Conservation (phyloP, 495 filamentous ascomycete species). For the Rostrohypoxylon terebratum region DNA sequence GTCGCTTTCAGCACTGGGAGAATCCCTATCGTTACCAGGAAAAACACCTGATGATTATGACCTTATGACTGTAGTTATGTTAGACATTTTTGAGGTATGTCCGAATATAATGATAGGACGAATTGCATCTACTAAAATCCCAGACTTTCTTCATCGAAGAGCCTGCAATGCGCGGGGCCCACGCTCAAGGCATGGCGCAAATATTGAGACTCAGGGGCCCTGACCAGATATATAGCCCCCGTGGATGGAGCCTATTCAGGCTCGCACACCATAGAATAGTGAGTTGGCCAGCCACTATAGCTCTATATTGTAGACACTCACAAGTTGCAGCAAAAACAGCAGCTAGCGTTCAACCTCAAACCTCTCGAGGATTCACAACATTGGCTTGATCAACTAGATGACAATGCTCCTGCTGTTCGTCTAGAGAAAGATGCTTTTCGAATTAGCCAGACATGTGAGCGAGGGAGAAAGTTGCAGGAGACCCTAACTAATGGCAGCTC, state of each 20-base stretch:
- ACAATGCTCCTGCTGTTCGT: conserved; percentile 35
- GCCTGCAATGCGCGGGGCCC: conserved; percentile 37
- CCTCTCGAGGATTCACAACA: conserved; percentile 38
- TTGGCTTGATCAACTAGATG: conserved; percentile 45
- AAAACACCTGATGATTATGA: conserved; percentile 51
- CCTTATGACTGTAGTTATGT: conserved; percentile 53
- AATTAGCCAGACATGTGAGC: conserved; percentile 48
- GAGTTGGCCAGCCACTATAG: not conserved
- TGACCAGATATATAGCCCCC: conserved; percentile 45
- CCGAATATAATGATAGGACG: not conserved
- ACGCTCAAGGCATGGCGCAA: conserved; percentile 55
- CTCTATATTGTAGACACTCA: not conserved
- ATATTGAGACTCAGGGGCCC: conserved; percentile 49
- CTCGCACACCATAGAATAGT: conserved; percentile 52
- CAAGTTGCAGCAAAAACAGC: conserved; percentile 47
- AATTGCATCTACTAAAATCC: conserved; percentile 9
- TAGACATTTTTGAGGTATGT: conserved; percentile 53
- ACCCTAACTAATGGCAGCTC: conserved; percentile 24
- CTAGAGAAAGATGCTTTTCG: conserved; percentile 47
- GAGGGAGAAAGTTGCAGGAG: conserved; percentile 44
- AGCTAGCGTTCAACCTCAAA: conserved; percentile 42
- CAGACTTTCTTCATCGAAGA: conserved; percentile 45
- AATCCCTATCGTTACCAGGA: conserved; percentile 32
- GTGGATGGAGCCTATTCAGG: conserved; percentile 50
- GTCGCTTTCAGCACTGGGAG: conserved; percentile 47